Conservation (phyloP, 768 basidiomycete genomes). For the Tylopilus intermedius region DNA sequence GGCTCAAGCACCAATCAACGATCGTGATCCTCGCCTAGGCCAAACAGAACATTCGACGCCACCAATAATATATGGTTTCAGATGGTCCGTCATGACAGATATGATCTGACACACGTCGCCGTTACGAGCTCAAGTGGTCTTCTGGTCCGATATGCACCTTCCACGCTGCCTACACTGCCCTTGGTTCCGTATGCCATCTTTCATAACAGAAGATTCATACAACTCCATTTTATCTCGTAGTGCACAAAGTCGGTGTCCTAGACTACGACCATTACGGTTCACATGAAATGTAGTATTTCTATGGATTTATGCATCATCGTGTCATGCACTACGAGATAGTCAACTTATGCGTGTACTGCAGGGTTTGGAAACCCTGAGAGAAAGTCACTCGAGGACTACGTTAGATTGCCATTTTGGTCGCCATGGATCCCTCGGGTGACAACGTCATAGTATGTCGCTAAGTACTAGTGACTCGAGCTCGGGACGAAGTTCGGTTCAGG, state of each 20-base stretch:
- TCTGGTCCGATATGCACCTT: not conserved
- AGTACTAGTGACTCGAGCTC: not conserved
- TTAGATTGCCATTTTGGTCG: not conserved
- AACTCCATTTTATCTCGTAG: too few relatives aligned
- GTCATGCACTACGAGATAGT: too few relatives aligned
- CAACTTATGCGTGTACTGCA: not conserved
- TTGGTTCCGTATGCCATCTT: not conserved
- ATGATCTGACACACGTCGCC: not conserved
- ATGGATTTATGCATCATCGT: too few relatives aligned
- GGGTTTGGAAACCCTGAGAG: not conserved
- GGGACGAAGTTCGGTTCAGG: not conserved
- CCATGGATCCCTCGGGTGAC: not conserved
- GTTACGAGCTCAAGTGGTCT: not conserved
- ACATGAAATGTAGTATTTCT: too few relatives aligned
- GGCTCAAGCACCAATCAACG: conserved; percentile 9
- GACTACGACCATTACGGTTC: too few relatives aligned
- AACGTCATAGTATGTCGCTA: not conserved
- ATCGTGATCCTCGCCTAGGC: conserved; percentile 22
- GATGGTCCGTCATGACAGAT: not conserved
- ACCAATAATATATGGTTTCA: conserved; percentile 1
- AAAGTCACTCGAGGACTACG: not conserved
- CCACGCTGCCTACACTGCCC: not conserved
- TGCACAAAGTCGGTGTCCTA: too few relatives aligned
- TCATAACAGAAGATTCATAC: not conserved
- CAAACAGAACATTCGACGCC: conserved; percentile 7